Base-by-base conservation (phyloP, 208 protist species). In the Tritrichomonas foetus region DNA sequence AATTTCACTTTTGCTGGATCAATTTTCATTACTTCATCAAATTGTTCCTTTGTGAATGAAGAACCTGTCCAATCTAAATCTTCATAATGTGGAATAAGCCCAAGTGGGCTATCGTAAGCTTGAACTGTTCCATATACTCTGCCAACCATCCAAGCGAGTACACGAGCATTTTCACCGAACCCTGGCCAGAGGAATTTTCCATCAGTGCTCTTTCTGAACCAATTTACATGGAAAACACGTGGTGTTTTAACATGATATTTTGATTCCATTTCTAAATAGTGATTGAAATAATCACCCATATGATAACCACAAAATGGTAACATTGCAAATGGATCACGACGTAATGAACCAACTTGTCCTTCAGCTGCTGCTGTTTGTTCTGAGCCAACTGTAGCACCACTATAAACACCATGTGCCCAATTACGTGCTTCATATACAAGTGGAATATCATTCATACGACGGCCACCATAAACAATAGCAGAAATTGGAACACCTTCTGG, bases 281-380 rank as follows among this genome's bases (percentile, higher is more conserved):
- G n/a, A n/a, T n/a, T n/a, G n/a, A n/a, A n/a, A n/a, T n/a, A n/a
- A n/a, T n/a, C n/a, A n/a, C 94, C 96, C 96, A 97, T 97, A 93
- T 97, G 96, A 94, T 97, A 97, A 74, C 97, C 97, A 92, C 96
- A 96, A 93, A 97, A 97, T 55, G 97, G 97, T 44, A 96, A 84
- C 97, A 97, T 97, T 27, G 96, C 96, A 41, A 97, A 96, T 55
- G 97, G 97, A 94, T 97, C 97, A 84, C 94, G 94, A 22, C 95
- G 61, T 0, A 97, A 95, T 47, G 50, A n/a, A 44, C 96, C 96
- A 14, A 75, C 22, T 9, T 25, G 84, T 9, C 94, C 95, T 61
- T 96, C 95, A 36, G 97, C 95, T 2, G 97, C 96, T n/a, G 96
- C 96, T n/a, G 97, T 97, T 39, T 93, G 93, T 89, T 97, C 96